Evolutionary conservation across 805 yeast genomes (phyloP).

Genomic region (Phaffomyces antillensis): DNA sequence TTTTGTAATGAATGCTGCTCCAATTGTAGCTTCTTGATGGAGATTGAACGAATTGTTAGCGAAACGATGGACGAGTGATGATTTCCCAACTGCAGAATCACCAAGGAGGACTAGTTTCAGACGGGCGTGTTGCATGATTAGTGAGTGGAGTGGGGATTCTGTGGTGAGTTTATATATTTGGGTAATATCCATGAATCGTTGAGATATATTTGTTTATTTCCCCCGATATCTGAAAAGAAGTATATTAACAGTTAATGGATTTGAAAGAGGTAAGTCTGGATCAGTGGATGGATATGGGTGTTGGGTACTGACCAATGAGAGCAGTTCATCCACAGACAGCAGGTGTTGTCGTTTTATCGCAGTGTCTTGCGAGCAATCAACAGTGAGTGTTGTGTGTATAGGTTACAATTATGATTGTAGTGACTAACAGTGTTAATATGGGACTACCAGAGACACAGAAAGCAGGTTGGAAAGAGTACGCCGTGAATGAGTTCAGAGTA

Average conservation of each 20-base stretch:
- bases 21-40: slow-evolving; percentile 71
- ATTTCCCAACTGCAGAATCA: slow-evolving; percentile 66
- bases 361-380: neutral
- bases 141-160: too few relatives aligned
- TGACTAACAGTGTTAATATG: too few relatives aligned
- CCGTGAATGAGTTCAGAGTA: slow-evolving; percentile 1
- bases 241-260: neutral
- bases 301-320: neutral
- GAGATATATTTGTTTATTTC: neutral
- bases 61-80: slow-evolving; percentile 60
- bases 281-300: neutral
- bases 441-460: neutral
- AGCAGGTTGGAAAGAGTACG: neutral
- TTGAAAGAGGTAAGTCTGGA: slow-evolving; percentile 1
- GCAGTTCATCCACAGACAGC: slow-evolving; percentile 4
- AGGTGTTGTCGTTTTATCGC: slow-evolving; percentile 2
- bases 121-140: slow-evolving; percentile 2
- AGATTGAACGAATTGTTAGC: slow-evolving; percentile 70
- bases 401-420: too few relatives aligned
- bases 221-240: neutral
- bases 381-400: neutral
- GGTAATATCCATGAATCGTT: too few relatives aligned
- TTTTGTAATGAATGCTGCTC: slow-evolving; percentile 78
- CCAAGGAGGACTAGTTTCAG: slow-evolving; percentile 36
- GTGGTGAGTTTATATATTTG: neutral